Conservation (phyloP, 2,329 filamentous ascomycete species). For the Neoascochyta sp. region DNA sequence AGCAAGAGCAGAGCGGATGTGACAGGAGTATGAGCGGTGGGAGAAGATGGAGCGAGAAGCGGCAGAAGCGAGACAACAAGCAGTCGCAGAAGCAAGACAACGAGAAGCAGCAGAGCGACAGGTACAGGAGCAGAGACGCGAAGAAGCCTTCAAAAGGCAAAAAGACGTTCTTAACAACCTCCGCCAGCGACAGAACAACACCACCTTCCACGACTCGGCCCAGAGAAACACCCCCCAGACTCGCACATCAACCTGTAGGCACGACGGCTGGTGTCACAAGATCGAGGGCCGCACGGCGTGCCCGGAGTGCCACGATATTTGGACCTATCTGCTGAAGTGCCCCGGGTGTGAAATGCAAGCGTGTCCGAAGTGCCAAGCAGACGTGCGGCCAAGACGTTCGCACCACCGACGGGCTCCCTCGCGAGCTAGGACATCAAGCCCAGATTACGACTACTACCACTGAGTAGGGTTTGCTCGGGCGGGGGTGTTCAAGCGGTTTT, state of each 20-base stretch:
- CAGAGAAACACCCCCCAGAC: not conserved
- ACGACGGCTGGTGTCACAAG: conserved; percentile 17
- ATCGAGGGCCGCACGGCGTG: conserved; percentile 11
- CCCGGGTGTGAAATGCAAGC: conserved; percentile 11
- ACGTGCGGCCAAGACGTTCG: conserved; percentile 7
- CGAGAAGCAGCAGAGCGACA: not conserved
- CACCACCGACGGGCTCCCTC: conserved; percentile 1
- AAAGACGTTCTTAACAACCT: not conserved
- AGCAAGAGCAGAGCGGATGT: conserved; percentile 1
- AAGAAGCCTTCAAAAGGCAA: not conserved
- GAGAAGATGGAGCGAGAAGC: conserved; percentile 2
- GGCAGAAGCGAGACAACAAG: conserved; percentile 1
- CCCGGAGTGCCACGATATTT: conserved; percentile 11
- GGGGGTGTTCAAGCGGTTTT: no score
- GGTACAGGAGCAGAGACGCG: conserved; percentile 1
- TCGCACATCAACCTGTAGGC: conserved; percentile 6
- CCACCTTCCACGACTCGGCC: not conserved
- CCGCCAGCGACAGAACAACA: not conserved
- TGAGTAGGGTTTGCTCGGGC: no score
- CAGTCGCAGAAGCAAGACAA: conserved; percentile 1
- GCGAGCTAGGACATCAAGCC: conserved; percentile 4
- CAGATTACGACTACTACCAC: no score
- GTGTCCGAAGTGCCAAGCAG: conserved; percentile 14
- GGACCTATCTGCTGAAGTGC: conserved; percentile 15
- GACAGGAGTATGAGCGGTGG: conserved; percentile 3